Conservation (phyloP, 1,284 basidiomycete genomes). For the Schizopora paradoxa region DNA sequence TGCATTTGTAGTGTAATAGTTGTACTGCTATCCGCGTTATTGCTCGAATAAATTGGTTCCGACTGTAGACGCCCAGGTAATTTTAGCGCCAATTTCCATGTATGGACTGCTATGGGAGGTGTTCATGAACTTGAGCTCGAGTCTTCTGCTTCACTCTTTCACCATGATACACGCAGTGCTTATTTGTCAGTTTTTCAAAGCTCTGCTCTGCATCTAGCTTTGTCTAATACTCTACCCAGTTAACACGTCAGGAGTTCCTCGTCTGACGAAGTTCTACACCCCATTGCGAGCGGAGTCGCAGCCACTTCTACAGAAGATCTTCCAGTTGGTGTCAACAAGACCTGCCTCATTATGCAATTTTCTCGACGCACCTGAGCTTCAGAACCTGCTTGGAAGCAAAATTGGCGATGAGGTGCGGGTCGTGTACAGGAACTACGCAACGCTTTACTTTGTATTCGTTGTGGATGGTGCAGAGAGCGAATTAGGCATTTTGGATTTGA, state of each 20-base stretch:
- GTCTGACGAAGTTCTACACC: slow-evolving; percentile 95
- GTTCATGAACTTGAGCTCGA: too few relatives aligned
- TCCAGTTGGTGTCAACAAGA: slow-evolving; percentile 73
- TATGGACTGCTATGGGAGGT: too few relatives aligned
- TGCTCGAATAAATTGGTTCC: background rate
- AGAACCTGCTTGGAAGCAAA: slow-evolving; percentile 62
- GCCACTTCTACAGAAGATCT: slow-evolving; percentile 78
- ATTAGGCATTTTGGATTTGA: slow-evolving; percentile 92
- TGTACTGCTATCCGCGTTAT: background rate
- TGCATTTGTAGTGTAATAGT: background rate
- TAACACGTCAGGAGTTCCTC: slow-evolving; percentile 85
- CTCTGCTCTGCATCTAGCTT: background rate
- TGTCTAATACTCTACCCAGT: slow-evolving; percentile 39
- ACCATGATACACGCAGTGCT: slow-evolving; percentile 85
- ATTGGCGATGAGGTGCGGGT: slow-evolving; percentile 58
- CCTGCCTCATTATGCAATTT: slow-evolving; percentile 85
- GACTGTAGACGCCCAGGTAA: background rate
- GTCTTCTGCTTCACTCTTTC: too few relatives aligned
- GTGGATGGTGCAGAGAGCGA: slow-evolving; percentile 92
- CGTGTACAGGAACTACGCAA: slow-evolving; percentile 90
- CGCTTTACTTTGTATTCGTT: slow-evolving; percentile 96
- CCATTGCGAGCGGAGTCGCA: slow-evolving; percentile 73
- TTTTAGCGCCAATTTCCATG: too few relatives aligned
- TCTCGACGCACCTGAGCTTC: slow-evolving; percentile 85
- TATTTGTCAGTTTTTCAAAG: slow-evolving; percentile 46